phyloP scores from a whole-genome alignment of 2,329 filamentous ascomycete species.

The Trichoderma harzianum region DNA sequence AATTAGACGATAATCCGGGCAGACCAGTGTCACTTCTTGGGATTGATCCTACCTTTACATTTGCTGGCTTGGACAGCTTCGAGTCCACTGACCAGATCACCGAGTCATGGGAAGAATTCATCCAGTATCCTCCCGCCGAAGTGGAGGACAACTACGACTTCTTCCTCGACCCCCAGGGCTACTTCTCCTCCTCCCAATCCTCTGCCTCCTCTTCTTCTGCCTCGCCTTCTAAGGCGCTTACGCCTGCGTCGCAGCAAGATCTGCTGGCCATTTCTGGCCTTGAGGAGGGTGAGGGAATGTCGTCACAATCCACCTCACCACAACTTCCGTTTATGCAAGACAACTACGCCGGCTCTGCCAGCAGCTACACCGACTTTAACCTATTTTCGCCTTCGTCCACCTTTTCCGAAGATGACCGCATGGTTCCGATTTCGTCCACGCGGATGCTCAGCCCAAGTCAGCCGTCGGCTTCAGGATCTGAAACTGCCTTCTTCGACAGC shows the following conservation, averaged over 20 bases:
- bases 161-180: slow-evolving; percentile 42
- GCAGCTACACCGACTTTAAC: slow-evolving; percentile 53
- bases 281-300: slow-evolving; percentile 11
- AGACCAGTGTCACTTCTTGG: slow-evolving; percentile 16
- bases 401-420: slow-evolving; percentile 48
- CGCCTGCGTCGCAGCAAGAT: slow-evolving; percentile 28
- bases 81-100: slow-evolving; percentile 17
- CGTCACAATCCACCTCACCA: slow-evolving; percentile 2
- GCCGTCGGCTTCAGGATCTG: neutral
- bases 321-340: slow-evolving; percentile 39
- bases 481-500: neutral
- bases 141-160: slow-evolving; percentile 44
- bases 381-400: slow-evolving; percentile 51
- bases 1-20: neutral
- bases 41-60: slow-evolving; percentile 23
- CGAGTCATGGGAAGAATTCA: slow-evolving; percentile 45
- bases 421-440: slow-evolving; percentile 29
- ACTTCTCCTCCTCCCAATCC: slow-evolving; percentile 41
- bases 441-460: slow-evolving; percentile 16
- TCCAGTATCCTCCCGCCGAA: slow-evolving; percentile 40
- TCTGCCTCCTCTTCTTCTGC: slow-evolving; percentile 28
- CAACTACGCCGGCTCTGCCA: slow-evolving; percentile 14
- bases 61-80: slow-evolving; percentile 24
- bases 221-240: slow-evolving; percentile 26
- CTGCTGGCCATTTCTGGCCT: neutral